These are phyloP conservation scores for Ganoderma lucidum DNA, from an alignment of 1,284 basidiomycete genomes.

Conservation along the genomic window DNA sequence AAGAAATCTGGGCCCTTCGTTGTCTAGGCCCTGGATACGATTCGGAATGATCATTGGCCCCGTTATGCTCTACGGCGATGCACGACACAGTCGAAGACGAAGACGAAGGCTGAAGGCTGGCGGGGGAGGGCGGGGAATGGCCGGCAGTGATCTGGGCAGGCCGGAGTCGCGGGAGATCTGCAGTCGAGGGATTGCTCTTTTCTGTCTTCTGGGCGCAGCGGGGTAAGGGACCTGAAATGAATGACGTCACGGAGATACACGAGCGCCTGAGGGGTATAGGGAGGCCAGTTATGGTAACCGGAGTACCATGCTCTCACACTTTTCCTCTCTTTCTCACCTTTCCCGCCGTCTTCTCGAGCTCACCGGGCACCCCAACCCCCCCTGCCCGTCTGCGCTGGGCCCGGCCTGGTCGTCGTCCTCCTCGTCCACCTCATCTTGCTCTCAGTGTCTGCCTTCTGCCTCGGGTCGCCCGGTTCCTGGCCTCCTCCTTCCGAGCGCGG, in stretches of 20 bases:
- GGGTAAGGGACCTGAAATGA: neutral
- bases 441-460: neutral
- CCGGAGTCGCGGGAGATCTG: neutral
- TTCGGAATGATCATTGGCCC: neutral
- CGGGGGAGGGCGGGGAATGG: neutral
- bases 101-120: neutral
- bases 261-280: neutral
- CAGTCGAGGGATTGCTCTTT: neutral
- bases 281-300: neutral
- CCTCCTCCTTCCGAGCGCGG: neutral
- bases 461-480: neutral
- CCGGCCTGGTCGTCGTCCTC: neutral
- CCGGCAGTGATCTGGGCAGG: neutral
- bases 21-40: neutral
- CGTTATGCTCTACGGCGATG: neutral
- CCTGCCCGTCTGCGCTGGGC: neutral
- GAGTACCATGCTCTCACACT: neutral
- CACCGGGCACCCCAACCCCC: neutral
- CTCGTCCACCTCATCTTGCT: neutral
- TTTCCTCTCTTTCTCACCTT: neutral
- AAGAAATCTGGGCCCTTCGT: neutral
- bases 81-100: neutral
- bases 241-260: neutral
- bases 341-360: neutral
- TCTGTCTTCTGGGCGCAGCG: neutral